Evolutionary conservation across 148 eudicot genomes (phyloP).

Genomic region (Vaccinium corymbosum): DNA sequence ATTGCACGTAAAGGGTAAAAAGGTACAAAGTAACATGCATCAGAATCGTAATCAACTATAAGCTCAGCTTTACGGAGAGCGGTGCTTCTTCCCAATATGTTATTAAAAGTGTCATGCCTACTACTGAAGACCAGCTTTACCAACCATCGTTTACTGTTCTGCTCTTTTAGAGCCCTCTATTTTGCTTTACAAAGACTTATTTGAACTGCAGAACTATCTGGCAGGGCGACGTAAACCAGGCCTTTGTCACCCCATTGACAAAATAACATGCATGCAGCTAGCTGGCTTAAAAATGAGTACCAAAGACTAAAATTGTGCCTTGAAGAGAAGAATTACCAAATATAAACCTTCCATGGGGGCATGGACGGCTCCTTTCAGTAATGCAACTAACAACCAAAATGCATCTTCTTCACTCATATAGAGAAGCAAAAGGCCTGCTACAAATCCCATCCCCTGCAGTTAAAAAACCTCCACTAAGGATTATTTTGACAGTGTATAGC

Average conservation of each 20-base stretch:
- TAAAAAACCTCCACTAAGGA: conserved; percentile 11
- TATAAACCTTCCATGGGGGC: conserved; percentile 98
- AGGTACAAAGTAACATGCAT: not conserved
- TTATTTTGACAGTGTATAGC: not conserved
- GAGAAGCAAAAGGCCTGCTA: conserved; percentile 89
- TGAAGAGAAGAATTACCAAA: conserved; percentile 45
- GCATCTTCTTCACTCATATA: conserved; percentile 99
- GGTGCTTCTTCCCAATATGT: not conserved
- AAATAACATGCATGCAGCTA: not conserved
- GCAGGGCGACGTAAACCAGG: not conserved
- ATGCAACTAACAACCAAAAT: conserved; percentile 93
- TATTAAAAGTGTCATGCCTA: not conserved
- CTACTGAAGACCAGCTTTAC: not conserved
- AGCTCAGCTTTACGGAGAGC: not conserved
- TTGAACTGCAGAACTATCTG: not conserved
- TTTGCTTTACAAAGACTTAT: not conserved
- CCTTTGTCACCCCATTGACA: not conserved
- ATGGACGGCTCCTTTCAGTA: conserved; percentile 96
- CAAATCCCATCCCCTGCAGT: conserved; percentile 96
- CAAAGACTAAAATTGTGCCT: conserved; percentile 5
- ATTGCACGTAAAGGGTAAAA: not conserved
- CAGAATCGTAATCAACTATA: not conserved
- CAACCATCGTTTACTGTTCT: not conserved
- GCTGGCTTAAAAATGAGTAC: not conserved
- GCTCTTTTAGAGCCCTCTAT: not conserved